Conservation (phyloP, 169 alveolate genomes). For the Plasmodium gallinaceum region DNA sequence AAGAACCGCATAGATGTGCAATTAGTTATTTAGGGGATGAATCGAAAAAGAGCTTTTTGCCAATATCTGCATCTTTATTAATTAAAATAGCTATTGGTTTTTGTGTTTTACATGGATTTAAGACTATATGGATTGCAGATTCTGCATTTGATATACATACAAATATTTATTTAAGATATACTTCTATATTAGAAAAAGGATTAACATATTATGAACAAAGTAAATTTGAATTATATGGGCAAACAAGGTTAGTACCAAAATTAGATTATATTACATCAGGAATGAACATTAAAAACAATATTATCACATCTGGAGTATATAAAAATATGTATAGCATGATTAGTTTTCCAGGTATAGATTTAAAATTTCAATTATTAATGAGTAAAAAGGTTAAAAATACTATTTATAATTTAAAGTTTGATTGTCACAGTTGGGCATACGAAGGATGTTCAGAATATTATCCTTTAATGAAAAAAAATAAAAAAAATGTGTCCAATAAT, state of each 20-base stretch:
- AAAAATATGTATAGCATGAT: constrained; percentile 58
- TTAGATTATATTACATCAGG: constrained; percentile 79
- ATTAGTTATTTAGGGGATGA: constrained; percentile 82
- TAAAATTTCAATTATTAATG: constrained; percentile 58
- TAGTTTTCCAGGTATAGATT: constrained; percentile 66
- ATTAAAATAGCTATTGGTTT: constrained; percentile 78
- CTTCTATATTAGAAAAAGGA: constrained; percentile 79
- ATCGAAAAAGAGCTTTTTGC: constrained; percentile 45
- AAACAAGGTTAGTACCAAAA: constrained; percentile 74
- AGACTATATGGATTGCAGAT: constrained; percentile 81
- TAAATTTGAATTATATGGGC: constrained; percentile 79
- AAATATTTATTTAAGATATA: constrained; percentile 76
- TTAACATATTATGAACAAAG: constrained; percentile 79
- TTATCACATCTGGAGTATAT: constrained; percentile 41
- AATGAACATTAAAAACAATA: constrained; percentile 55
- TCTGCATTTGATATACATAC: constrained; percentile 81
- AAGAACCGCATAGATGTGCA: constrained; percentile 82
- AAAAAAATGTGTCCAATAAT: not conserved
- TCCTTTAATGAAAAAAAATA: constrained; percentile 68
- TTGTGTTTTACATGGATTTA: constrained; percentile 80
- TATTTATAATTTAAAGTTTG: constrained; percentile 79
- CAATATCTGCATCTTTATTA: constrained; percentile 76
- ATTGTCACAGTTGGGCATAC: constrained; percentile 73
- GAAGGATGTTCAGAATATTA: constrained; percentile 78
- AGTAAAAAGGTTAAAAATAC: constrained; percentile 50